Percentiles rank a stretch among this genome's conserved stretches.
Evolutionary conservation across 441 rosid genomes (phyloP).

Genomic region (Daphne laureola): DNA sequence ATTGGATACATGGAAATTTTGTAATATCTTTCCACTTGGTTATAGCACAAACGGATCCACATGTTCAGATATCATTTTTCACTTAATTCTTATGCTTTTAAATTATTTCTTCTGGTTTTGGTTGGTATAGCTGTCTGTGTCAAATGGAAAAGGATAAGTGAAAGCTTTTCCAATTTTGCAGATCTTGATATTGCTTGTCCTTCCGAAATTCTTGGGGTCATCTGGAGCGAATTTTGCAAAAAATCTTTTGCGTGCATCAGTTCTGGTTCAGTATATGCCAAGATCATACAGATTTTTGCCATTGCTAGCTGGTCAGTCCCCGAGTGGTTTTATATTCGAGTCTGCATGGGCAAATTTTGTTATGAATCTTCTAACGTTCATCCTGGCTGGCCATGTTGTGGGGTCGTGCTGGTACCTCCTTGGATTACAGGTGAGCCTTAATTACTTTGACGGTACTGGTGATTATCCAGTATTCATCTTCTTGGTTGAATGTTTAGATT

Average conservation of each 20-base stretch:
- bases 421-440: slow-evolving; percentile 64
- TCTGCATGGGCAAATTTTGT: slow-evolving; percentile 87
- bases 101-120: background rate
- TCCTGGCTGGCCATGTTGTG: slow-evolving; percentile 71
- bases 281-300: slow-evolving; percentile 69
- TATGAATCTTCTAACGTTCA: slow-evolving; percentile 70
- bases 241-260: slow-evolving; percentile 48
- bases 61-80: no score
- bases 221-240: slow-evolving; percentile 63
- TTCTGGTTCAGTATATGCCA: slow-evolving; percentile 71
- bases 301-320: slow-evolving; percentile 66
- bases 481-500: no score
- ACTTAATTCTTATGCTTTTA: background rate
- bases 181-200: slow-evolving; percentile 45
- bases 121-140: slow-evolving; percentile 1
- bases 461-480: background rate
- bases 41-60: no score
- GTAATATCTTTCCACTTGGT: no score
- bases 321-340: slow-evolving; percentile 74
- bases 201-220: slow-evolving; percentile 34
- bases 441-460: slow-evolving; percentile 2
- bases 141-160: no score
- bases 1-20: no score
- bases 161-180: slow-evolving; percentile 17
- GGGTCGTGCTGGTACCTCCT: slow-evolving; percentile 90